A percentile compares a stretch with the other conserved stretches of the same genome.
Evolutionary conservation across 225 moss, liverwort and hornwort species (phyloP).

Genomic region (Polytrichum formosum): DNA sequence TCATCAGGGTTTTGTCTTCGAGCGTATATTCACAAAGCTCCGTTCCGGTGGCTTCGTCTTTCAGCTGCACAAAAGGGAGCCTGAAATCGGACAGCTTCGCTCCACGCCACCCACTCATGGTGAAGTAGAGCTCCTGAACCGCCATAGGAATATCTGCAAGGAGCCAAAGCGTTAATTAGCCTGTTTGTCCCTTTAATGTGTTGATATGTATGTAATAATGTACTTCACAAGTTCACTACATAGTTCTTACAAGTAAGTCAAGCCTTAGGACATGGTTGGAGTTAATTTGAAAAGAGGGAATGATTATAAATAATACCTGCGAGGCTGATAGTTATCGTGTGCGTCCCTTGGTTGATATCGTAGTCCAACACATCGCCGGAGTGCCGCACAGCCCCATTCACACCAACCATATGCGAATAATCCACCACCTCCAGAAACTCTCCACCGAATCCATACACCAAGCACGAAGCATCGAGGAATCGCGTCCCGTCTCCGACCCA

Average conservation of each 20-base stretch:
- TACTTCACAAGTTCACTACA: too few species aligned
- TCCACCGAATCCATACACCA: slow-evolving; percentile 15
- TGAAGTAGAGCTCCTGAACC: slow-evolving; percentile 30
- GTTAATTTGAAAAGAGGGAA: too few species aligned
- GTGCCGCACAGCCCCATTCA: slow-evolving; percentile 13
- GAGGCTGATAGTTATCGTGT: slow-evolving; percentile 6
- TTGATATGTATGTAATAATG: too few species aligned
- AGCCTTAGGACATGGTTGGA: too few species aligned
- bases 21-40: slow-evolving; percentile 27
- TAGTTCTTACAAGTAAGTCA: too few species aligned
- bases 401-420: background rate
- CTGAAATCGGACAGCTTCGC: slow-evolving; percentile 11
- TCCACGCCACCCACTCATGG: slow-evolving; percentile 19
- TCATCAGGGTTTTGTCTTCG: slow-evolving; percentile 16
- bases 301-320: too few species aligned
- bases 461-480: slow-evolving; percentile 29
- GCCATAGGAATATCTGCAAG: too few species aligned
- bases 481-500: background rate
- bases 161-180: too few species aligned
- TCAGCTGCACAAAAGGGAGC: slow-evolving; percentile 20
- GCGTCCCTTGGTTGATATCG: slow-evolving; percentile 9
- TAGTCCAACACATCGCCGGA: slow-evolving; percentile 15
- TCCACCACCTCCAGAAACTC: slow-evolving; percentile 10
- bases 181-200: too few species aligned
- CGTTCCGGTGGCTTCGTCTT: slow-evolving; percentile 9